Percentiles rank a stretch among this genome's conserved stretches.
Evolutionary conservation across 2,329 filamentous ascomycete genomes (phyloP).

Genomic region (Pseudofabraea citricarpa): DNA sequence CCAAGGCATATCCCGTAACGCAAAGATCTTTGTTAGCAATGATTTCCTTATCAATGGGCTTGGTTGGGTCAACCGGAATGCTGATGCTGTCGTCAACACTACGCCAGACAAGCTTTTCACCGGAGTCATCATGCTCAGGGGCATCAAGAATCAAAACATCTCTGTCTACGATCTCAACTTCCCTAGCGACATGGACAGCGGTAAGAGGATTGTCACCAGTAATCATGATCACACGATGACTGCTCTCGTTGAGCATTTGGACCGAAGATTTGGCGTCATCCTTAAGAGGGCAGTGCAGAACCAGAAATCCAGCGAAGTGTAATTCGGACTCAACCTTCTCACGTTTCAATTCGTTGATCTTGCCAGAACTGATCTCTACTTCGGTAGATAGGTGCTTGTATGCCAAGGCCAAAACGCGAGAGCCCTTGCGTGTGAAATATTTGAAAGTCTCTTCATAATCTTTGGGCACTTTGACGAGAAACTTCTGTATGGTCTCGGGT

Average conservation of each 20-base stretch:
- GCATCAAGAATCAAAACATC: constrained; percentile 93
- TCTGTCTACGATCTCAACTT: constrained; percentile 96
- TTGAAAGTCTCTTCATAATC: constrained; percentile 98
- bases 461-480: constrained; percentile 75
- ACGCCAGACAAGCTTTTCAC: constrained; percentile 84
- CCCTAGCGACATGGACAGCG: constrained; percentile 87
- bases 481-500: constrained; percentile 92
- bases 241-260: constrained; percentile 97
- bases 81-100: constrained; percentile 87
- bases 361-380: constrained; percentile 73
- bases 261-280: constrained; percentile 93
- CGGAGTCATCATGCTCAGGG: constrained; percentile 80
- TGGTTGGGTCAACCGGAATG: constrained; percentile 78
- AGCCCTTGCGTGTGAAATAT: constrained; percentile 93
- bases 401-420: constrained; percentile 85
- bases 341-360: constrained; percentile 90
- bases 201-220: constrained; percentile 97
- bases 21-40: constrained; percentile 86
- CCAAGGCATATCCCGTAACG: constrained; percentile 88
- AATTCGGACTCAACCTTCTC: constrained; percentile 85
- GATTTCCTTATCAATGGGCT: constrained; percentile 76
- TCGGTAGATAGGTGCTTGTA: constrained; percentile 88
- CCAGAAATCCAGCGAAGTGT: constrained; percentile 89
- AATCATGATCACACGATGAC: constrained; percentile 98
- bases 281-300: constrained; percentile 92